Base-by-base conservation (phyloP, 768 basidiomycete genomes). In the Chiua virens region DNA sequence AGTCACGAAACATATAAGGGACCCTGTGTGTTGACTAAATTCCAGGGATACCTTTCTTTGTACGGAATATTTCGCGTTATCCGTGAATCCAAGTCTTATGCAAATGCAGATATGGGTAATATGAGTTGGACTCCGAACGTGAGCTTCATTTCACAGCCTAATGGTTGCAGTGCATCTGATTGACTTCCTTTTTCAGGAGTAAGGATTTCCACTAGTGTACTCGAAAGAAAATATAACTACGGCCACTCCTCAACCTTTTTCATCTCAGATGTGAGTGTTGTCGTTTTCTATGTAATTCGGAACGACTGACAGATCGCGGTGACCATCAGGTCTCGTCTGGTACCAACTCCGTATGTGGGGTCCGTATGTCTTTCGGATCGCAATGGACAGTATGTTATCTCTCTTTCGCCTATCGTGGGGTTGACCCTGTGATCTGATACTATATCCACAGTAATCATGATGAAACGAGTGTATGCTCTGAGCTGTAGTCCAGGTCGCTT, bases 331-430 rank as follows among this genome's bases (percentile, higher is more conserved):
- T 42, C 56, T 61, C 6, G 52, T 21, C 23, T 49, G 35, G 49
- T 61, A 49, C 23, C 22, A 62, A 36, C 28, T 58, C 22, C 59
- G 37, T 34, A 28, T 42, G 36, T 62, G 59, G 60, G 56, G 42
- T 22, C 51, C 52, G 9, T 49, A 41, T 15, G 28, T 55, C 11
- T 61, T 58, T 42, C 45, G 53, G 23, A 3, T 56, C 1, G 60
- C 60, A 8, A 54, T 59, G 57, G 61, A 62, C 40, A 48, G 61
- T 61, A 42, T 8, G 58, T 53, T 28, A 13, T 50, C 30, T 5
- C 5, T 18, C 8, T 18, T 43, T 14, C 7, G 1, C 6, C 14
- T 36, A n/a, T 8, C 17, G 17, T 9, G 23, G 21, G 14, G 22
- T 28, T 25, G 8, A n/a, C 2, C 8, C 9, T 7, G 13, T 22